Conservation (phyloP, 108 stramenopile species). For the Stephanodiscus triporus region DNA sequence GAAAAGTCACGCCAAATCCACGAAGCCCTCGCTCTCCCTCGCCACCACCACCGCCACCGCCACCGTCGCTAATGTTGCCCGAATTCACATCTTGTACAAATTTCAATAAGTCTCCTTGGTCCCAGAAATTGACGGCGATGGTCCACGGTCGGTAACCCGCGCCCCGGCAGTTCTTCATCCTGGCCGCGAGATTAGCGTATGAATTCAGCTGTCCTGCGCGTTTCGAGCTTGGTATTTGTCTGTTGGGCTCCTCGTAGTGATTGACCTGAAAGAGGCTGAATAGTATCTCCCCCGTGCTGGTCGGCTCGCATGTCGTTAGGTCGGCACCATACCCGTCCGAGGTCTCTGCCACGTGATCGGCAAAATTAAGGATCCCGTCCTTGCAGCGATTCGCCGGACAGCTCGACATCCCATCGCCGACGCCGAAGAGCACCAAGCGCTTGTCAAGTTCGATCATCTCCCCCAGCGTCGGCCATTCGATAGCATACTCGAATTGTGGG, state of each 20-base stretch:
- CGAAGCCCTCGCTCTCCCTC: neutral
- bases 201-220: no score
- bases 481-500: neutral
- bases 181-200: slow-evolving; percentile 4
- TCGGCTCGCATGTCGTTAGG: no score
- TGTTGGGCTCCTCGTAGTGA: no score
- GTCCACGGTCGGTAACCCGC: slow-evolving; percentile 43
- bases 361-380: slow-evolving; percentile 33
- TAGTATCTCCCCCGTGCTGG: no score
- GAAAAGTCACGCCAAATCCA: neutral
- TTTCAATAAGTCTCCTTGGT: slow-evolving; percentile 52
- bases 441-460: slow-evolving; percentile 28
- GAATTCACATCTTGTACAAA: slow-evolving; percentile 58
- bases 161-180: slow-evolving; percentile 50
- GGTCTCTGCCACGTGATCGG: slow-evolving; percentile 30
- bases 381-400: slow-evolving; percentile 15
- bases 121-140: slow-evolving; percentile 71
- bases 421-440: slow-evolving; percentile 31
- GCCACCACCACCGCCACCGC: neutral
- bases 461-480: slow-evolving; percentile 41
- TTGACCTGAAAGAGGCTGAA: no score
- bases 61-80: neutral
- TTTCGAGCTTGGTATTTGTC: no score
- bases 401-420: slow-evolving; percentile 31
- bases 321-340: neutral